These are phyloP conservation scores for Blumeria graminis DNA, from an alignment of 2,329 filamentous ascomycete species.

Conservation along the genomic window DNA sequence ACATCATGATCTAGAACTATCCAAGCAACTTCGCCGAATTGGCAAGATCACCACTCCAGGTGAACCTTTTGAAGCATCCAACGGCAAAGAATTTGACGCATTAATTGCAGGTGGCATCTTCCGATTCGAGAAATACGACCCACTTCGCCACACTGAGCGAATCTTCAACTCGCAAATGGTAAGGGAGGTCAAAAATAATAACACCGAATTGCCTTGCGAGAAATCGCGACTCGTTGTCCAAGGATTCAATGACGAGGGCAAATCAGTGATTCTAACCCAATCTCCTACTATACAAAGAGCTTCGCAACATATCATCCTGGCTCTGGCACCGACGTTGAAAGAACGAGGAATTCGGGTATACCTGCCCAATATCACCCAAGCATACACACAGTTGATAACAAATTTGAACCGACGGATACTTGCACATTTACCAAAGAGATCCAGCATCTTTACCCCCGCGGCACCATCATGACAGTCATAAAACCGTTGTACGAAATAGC, in stretches of 20 bases:
- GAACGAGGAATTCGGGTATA: background rate
- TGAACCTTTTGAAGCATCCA: background rate
- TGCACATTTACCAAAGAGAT: background rate
- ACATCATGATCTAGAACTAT: background rate
- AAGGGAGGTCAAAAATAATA: background rate
- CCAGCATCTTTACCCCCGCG: background rate
- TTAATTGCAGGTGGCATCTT: background rate
- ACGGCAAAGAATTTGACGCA: background rate
- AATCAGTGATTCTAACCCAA: conserved; percentile 2
- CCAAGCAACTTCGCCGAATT: background rate
- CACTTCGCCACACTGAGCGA: background rate
- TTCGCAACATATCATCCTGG: conserved; percentile 1
- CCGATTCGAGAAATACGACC: background rate
- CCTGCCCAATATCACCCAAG: background rate
- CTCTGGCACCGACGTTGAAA: background rate
- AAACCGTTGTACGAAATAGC: background rate
- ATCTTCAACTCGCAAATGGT: background rate
- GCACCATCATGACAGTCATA: background rate
- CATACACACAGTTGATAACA: background rate
- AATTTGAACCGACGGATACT: background rate
- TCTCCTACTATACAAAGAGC: conserved; percentile 3
- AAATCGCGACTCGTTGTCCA: background rate
- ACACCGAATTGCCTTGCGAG: background rate
- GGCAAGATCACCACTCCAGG: background rate
- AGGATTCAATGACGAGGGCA: conserved; percentile 1